Evolutionary conservation across 164 flowering plant genomes (phyloP), one percentile per base, ranked within the genome.

Genomic region (Dillenia suffruticosa): DNA sequence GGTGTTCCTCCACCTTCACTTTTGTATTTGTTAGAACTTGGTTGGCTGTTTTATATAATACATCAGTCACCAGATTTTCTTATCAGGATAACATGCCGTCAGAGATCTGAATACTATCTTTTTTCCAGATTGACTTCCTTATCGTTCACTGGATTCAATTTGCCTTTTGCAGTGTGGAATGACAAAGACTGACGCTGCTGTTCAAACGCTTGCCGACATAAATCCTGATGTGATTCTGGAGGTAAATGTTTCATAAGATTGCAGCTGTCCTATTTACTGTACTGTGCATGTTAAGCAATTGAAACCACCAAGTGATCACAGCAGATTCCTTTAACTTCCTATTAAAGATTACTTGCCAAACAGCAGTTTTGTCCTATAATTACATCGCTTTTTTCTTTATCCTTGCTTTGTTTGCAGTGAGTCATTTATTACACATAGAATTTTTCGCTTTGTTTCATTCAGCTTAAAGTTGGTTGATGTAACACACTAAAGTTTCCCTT

Each of bases 141-240:
- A 13, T 51, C 12, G 44, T 58, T 46, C 57, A 40, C 24, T 26
- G 60, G 11, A 58, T 48, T 46, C 53, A 2, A 14, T 43, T 63
- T 66, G 32, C 16, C 12, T 47, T 62, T 62, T 55, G 15, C 66
- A 93, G 99, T 84, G 59, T 73, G 99, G 97, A 47, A 91, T 94
- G 97, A 91, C 97, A 57, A 94, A 94, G 76, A 94, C 99, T 26
- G 99, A 94, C 75, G 99, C 99, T 68, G 99, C 99, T 63, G 90
- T 86, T 65, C 96, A 94, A 72, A 94, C 99, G 16, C 90, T 94
- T 44, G 69, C 89, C 51, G 96, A 89, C 62, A 94, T 94, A 67
- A 94, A 94, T 72, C 99, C 97, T 40, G 99, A 94, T 77, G 99
- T 94, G 59, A 89, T 89, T 16, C 85, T 94, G 63, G 97, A 91